phyloP scores from a whole-genome alignment of 83 land plant genomes.

The Thuja plicata region DNA sequence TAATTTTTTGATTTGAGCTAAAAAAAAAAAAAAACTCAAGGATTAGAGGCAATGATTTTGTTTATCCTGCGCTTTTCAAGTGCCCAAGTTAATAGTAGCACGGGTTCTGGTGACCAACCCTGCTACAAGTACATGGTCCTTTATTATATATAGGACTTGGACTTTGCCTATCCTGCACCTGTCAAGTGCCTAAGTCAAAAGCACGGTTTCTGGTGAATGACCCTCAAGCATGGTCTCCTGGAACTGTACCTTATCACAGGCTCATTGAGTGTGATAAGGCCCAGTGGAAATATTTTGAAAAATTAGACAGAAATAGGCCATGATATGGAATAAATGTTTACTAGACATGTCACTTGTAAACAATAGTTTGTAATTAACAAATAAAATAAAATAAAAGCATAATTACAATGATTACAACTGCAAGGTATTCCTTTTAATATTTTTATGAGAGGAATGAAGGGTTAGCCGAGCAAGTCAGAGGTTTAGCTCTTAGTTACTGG shows the following conservation, averaged over 20 bases:
- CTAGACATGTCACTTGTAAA: not conserved
- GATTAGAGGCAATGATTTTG: not conserved
- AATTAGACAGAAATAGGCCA: too few species aligned
- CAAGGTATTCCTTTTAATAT: not conserved
- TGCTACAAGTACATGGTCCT: not conserved
- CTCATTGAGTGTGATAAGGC: not conserved
- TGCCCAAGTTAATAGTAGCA: not conserved
- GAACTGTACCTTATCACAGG: not conserved
- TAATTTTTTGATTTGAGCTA: not conserved
- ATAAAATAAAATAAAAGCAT: too few species aligned
- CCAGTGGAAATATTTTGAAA: too few species aligned
- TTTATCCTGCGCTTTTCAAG: not conserved
- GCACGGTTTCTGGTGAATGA: too few species aligned
- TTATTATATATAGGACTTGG: too few species aligned
- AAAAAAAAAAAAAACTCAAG: not conserved
- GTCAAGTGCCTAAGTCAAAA: too few species aligned
- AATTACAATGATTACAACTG: not conserved
- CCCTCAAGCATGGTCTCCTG: not conserved
- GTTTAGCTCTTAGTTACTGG: too few species aligned
- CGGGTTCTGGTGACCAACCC: not conserved
- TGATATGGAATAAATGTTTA: too few species aligned
- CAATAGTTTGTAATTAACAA: not conserved
- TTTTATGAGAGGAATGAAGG: too few species aligned
- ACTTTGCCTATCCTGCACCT: too few species aligned
- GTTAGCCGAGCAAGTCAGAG: too few species aligned